These are phyloP conservation scores for Groenewaldozyma salmanticensis DNA, from an alignment of 805 yeast genomes.

Conservation along the genomic window DNA sequence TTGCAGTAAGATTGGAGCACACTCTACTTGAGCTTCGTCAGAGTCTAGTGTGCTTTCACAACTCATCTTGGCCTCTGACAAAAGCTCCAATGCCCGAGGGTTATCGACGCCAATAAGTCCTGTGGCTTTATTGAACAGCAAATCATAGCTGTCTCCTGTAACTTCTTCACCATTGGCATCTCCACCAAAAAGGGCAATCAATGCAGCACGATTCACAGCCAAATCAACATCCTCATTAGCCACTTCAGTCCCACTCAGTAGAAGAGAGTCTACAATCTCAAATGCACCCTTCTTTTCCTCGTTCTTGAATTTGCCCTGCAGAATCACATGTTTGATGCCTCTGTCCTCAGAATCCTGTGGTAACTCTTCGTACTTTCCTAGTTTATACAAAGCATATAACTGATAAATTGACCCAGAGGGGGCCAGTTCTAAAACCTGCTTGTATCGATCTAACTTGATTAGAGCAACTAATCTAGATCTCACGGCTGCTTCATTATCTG, in stretches of 20 bases:
- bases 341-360: constrained; percentile 12
- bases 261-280: constrained; percentile 34
- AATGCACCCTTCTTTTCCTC: constrained; percentile 38
- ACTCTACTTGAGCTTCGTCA: constrained; percentile 41
- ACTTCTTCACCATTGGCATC: neutral
- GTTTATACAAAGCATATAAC: constrained; percentile 52
- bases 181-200: constrained; percentile 35
- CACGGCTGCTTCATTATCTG: constrained; percentile 25
- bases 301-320: constrained; percentile 43
- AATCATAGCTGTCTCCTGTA: constrained; percentile 38
- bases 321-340: constrained; percentile 41
- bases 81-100: constrained; percentile 32
- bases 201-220: constrained; percentile 51
- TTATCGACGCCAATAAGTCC: constrained; percentile 36
- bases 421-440: constrained; percentile 15
- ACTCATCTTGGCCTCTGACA: constrained; percentile 37
- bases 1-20: constrained; percentile 50
- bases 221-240: constrained; percentile 43
- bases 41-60: constrained; percentile 32
- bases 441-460: constrained; percentile 49
- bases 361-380: constrained; percentile 34
- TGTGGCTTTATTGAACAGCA: constrained; percentile 49
- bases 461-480: constrained; percentile 44
- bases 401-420: constrained; percentile 7
- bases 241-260: constrained; percentile 19